Evolutionary conservation across 306 rosid genomes (phyloP).

Genomic region (Quercus glauca): DNA sequence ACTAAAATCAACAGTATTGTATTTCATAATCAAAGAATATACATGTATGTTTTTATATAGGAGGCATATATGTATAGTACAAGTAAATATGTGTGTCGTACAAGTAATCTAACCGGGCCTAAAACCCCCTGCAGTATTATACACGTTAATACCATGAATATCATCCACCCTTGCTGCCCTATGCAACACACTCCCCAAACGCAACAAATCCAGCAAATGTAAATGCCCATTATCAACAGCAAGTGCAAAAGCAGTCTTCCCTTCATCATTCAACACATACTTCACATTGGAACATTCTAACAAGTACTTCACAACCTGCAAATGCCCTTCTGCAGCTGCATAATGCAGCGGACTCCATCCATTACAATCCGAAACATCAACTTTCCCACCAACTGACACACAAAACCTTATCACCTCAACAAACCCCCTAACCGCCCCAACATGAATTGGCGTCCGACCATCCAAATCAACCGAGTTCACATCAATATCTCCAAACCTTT

Average conservation of each 20-base stretch:
- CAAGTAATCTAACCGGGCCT: no score
- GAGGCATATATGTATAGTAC: no score
- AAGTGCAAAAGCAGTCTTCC: slow-evolving; percentile 55
- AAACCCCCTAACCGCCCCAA: slow-evolving; percentile 57
- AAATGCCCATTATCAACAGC: slow-evolving; percentile 52
- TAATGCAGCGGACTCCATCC: slow-evolving; percentile 73
- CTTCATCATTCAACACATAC: slow-evolving; percentile 41
- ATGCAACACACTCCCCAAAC: slow-evolving; percentile 48
- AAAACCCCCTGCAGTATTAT: no score
- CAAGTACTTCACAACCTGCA: slow-evolving; percentile 46
- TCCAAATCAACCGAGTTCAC: slow-evolving; percentile 38
- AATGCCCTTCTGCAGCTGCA: slow-evolving; percentile 62
- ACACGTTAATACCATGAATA: slow-evolving; percentile 15
- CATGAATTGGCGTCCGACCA: slow-evolving; percentile 59
- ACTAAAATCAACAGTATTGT: no score
- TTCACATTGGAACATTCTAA: slow-evolving; percentile 52
- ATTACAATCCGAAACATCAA: slow-evolving; percentile 32
- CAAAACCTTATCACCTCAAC: slow-evolving; percentile 37
- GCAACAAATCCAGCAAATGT: slow-evolving; percentile 44
- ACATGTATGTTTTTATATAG: no score
- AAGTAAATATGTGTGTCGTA: no score
- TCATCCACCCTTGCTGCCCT: slow-evolving; percentile 66
- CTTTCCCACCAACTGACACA: slow-evolving; percentile 51
- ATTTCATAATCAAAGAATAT: no score
- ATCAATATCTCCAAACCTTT: slow-evolving; percentile 17